Base-by-base conservation (phyloP, 1,284 basidiomycete species). In the Phellinidium pouzarii region DNA sequence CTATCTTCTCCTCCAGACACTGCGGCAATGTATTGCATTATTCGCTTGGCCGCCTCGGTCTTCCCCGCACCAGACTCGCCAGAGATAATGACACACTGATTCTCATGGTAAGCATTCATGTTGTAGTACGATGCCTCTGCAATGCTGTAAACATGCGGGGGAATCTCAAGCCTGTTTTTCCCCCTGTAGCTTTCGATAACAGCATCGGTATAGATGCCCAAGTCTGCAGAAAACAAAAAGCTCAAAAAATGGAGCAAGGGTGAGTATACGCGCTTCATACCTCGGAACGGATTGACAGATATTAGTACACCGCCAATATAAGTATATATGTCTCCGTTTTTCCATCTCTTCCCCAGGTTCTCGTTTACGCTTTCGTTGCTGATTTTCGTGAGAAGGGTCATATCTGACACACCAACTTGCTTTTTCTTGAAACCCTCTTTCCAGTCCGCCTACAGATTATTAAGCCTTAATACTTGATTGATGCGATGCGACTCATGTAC, bases 11-110 rank as follows among this genome's bases (percentile, higher is more conserved):
- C 87, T 51, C 91, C 91, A 34, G 91, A 93, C 2, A 99, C 96
- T 4, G 91, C 96, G 9, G 96, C 96, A 60, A 99, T 97, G 67
- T 99, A 99, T 70, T 99, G 94, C 96, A 99, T 99, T 71, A 99
- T 99, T 53, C 94, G 83, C 68, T 97, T 97, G 22, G 94, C 94
- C 7, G 94, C 94, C 68, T 97, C 94, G 5, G 94, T 97, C 77
- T 97, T 96, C 48, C 94, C 94, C 8, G 94, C 94, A 53, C 94
- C 94, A 9, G 93, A 96, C 74, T 99, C 96, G 56, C 96, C 96
- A 47, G 95, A 95, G 65, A 99, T 99, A 71, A 99, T 99, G 53
- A 99, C 95, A 69, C 96, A 99, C 74, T 99, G 96, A 67, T 99
- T 99, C 72, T 99, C 95, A 68, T 95, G 88, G 72, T 99, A 98